These are phyloP conservation scores for Populus euphratica DNA, from an alignment of 345 rosid genomes.

Conservation along the genomic window DNA sequence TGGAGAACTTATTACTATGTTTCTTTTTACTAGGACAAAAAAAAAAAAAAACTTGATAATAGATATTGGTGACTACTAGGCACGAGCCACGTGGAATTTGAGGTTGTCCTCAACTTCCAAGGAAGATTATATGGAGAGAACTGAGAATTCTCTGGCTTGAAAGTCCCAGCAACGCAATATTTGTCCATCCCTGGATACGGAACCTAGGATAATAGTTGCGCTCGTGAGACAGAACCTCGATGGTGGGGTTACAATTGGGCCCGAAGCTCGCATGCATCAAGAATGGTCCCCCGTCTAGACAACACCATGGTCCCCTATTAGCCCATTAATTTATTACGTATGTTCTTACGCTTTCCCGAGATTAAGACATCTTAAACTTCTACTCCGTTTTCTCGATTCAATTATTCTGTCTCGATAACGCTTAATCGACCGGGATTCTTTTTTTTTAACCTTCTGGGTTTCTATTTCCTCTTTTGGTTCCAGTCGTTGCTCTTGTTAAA, in stretches of 20 bases:
- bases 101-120: too few relatives aligned
- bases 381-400: neutral
- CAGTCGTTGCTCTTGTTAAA: neutral
- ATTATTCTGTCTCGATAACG: neutral
- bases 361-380: neutral
- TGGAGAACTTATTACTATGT: neutral
- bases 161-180: too few relatives aligned
- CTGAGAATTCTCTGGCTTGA: too few relatives aligned
- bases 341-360: too few relatives aligned
- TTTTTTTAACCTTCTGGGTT: neutral
- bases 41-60: too few relatives aligned
- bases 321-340: too few relatives aligned
- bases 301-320: neutral
- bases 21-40: too few relatives aligned
- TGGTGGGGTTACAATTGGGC: neutral
- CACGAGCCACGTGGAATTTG: too few relatives aligned
- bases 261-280: neutral
- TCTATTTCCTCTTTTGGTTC: neutral
- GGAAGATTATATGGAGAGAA: too few relatives aligned
- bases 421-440: neutral
- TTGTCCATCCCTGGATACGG: too few relatives aligned
- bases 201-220: neutral
- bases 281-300: neutral
- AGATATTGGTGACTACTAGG: too few relatives aligned
- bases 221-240: neutral